Evolutionary conservation across 2,329 filamentous ascomycete species (phyloP).

Genomic region (Cladophialophora chaetospira): DNA sequence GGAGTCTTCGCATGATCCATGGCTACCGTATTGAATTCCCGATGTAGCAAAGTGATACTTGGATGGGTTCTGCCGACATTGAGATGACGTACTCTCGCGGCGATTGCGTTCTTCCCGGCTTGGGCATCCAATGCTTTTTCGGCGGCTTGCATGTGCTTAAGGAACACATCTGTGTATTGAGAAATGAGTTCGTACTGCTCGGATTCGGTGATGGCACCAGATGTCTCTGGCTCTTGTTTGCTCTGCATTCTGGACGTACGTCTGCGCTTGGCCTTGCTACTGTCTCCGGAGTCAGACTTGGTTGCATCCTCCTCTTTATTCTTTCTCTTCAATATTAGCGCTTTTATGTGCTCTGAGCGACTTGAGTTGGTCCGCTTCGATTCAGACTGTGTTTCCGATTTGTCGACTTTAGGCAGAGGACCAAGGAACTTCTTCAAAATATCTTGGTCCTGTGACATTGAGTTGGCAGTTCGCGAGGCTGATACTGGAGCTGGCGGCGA

Average conservation of each 20-base stretch:
- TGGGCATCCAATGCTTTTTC: neutral
- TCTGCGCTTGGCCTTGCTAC: neutral
- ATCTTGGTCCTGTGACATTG: too few relatives aligned
- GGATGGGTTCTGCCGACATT: neutral
- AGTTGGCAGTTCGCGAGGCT: too few relatives aligned
- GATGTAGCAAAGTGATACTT: neutral
- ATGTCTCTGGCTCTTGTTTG: neutral
- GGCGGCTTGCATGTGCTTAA: neutral
- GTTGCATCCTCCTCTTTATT: too few relatives aligned
- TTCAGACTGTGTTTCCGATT: too few relatives aligned
- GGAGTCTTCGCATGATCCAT: neutral
- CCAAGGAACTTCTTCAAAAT: too few relatives aligned
- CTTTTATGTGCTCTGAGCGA: too few relatives aligned
- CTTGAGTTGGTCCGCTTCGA: too few relatives aligned
- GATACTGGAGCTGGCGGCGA: too few relatives aligned
- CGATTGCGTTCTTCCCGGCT: neutral
- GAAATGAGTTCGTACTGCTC: neutral
- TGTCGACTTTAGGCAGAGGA: too few relatives aligned
- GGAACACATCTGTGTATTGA: neutral
- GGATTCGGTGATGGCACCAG: neutral
- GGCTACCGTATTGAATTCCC: neutral
- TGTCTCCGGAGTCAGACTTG: neutral
- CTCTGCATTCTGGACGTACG: neutral
- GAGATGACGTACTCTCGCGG: neutral
- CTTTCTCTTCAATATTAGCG: too few relatives aligned